These are phyloP conservation scores for Strobilomyces dryophilus DNA, from an alignment of 768 basidiomycete species.

Conservation along the genomic window DNA sequence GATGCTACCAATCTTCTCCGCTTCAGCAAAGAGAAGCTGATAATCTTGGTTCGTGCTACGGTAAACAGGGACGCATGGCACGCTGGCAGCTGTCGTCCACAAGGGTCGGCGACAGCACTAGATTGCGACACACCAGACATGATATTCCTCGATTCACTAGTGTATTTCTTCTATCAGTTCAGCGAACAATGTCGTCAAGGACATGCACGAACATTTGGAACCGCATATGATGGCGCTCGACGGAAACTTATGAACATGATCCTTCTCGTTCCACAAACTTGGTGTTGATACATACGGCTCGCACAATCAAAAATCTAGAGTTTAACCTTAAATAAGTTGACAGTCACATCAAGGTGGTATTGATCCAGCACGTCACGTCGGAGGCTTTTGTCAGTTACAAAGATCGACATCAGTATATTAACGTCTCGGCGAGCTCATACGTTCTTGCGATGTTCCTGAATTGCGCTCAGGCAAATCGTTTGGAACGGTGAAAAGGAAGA, in stretches of 20 bases:
- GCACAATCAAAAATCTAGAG: background rate
- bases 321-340: too few relatives aligned
- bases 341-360: too few relatives aligned
- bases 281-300: too few relatives aligned
- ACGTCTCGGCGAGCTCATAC: too few relatives aligned
- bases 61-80: slow-evolving; percentile 94
- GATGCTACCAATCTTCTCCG: slow-evolving; percentile 62
- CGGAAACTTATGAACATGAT: slow-evolving; percentile 92
- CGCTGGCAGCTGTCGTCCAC: slow-evolving; percentile 61
- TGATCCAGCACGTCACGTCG: background rate
- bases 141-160: slow-evolving; percentile 59
- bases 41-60: slow-evolving; percentile 81
- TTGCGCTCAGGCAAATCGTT: background rate
- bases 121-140: slow-evolving; percentile 21
- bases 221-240: slow-evolving; percentile 90
- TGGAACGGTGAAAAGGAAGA: background rate
- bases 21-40: slow-evolving; percentile 60
- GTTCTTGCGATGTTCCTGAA: slow-evolving; percentile 38
- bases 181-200: background rate
- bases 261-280: slow-evolving; percentile 73
- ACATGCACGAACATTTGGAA: slow-evolving; percentile 69
- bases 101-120: slow-evolving; percentile 1
- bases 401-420: background rate
- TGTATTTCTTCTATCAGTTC: background rate
- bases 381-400: background rate